Conservation (phyloP, 139 green algal genomes). For the Astrephomene gubernaculifera region DNA sequence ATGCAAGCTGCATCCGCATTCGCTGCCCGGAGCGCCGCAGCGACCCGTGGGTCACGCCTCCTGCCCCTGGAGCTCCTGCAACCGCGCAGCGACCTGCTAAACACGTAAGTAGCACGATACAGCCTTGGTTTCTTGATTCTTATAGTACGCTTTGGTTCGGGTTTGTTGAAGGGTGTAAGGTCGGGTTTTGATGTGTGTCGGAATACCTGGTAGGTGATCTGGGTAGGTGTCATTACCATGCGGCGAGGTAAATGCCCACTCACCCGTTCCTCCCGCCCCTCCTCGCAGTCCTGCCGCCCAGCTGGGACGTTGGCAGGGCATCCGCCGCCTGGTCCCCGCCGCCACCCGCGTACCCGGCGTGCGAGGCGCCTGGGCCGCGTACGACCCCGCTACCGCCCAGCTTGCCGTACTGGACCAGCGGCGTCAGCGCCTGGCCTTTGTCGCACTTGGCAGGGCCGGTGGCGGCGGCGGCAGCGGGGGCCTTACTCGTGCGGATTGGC, state of each 20-base stretch:
- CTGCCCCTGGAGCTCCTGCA: conserved; percentile 6
- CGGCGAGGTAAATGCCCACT: neutral
- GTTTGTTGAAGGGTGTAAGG: no score
- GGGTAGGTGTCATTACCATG: no score
- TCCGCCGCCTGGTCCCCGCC: neutral
- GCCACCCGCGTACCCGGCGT: neutral
- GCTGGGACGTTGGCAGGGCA: conserved; percentile 12
- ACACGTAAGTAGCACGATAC: conserved; percentile 5
- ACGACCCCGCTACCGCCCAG: neutral
- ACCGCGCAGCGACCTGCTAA: neutral
- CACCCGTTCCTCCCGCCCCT: neutral
- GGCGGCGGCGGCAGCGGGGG: neutral
- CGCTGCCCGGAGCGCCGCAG: no score
- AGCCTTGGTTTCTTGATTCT: no score
- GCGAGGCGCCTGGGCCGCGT: neutral
- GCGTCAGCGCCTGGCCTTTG: neutral
- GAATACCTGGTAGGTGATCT: no score
- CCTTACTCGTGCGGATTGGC: no score
- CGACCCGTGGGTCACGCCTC: neutral
- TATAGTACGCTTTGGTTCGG: no score
- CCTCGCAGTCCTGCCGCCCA: neutral
- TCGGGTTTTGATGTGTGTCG: no score
- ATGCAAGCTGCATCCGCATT: no score
- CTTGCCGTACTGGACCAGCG: conserved; percentile 17
- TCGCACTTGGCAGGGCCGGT: neutral